Evolutionary conservation across 2,329 filamentous ascomycete species (phyloP).

Genomic region (Verticillium dahliae): DNA sequence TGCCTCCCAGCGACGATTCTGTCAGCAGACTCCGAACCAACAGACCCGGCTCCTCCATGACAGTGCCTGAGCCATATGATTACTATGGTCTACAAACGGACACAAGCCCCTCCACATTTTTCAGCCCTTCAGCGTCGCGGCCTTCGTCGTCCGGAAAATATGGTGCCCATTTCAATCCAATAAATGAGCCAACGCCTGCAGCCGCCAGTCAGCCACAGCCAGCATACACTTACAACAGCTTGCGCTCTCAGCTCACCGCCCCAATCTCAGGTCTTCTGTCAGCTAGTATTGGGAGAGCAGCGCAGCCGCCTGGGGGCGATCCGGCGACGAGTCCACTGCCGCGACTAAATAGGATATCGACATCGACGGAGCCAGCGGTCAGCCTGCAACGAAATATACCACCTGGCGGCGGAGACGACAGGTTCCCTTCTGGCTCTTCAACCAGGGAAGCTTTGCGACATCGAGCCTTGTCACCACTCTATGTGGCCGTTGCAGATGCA

Average conservation of each 20-base stretch:
- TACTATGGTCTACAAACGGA: background rate
- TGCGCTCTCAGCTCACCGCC: background rate
- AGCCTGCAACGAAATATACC: background rate
- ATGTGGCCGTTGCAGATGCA: background rate
- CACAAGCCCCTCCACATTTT: background rate
- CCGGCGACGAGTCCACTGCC: background rate
- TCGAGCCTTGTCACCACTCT: background rate
- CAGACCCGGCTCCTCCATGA: too few relatives aligned
- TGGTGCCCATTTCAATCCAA: background rate
- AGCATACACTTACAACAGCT: background rate
- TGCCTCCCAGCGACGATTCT: too few relatives aligned
- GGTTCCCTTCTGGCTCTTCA: background rate
- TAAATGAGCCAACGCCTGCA: background rate
- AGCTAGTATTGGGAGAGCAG: background rate
- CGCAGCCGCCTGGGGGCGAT: background rate
- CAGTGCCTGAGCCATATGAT: background rate
- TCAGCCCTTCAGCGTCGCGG: background rate
- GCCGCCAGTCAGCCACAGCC: background rate
- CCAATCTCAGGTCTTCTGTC: background rate
- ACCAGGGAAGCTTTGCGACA: background rate
- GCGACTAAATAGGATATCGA: background rate
- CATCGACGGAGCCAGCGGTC: background rate
- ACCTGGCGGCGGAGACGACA: background rate
- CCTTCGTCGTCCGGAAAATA: background rate
- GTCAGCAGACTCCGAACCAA: too few relatives aligned